Base-by-base conservation (phyloP, 2,329 filamentous ascomycete genomes). In the Alternaria sp. region DNA sequence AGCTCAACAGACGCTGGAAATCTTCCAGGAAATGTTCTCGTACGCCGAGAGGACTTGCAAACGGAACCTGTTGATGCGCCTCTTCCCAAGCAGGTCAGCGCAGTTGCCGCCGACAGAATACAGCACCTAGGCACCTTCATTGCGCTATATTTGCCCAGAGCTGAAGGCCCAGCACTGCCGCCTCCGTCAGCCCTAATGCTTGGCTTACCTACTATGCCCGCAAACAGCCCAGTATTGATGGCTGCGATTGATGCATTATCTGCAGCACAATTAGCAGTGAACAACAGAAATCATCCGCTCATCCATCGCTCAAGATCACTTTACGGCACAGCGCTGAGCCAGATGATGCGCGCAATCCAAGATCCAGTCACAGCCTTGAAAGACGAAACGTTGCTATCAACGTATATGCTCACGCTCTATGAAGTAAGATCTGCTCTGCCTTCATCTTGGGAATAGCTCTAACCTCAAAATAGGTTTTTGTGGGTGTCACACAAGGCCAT, bases 161-260 rank as follows among this genome's bases (percentile, higher is more conserved):
- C 61, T 36, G 69, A 75, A 62, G 65, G 65, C 3, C 68, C 74
- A 44, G 67, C 70, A 5, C 56, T 78, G 24, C 75, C 76, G 7
- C 75, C 74, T 42, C 75, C 76, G n/a, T 73, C 76, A 41, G 75
- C 74, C 2, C 51, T 78, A 51, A 76, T 78, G 60, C 71, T 76
- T 47, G 67, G 69, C 22, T 56, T 78, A 18, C 74, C 75, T 5
- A 69, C 57, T 7, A 67, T 73, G 61, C 74, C 76, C 22, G 72
- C 73, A 7, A 71, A 68, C 7, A 75, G 71, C 34, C 51, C 70
- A 18, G 75, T 75, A 20, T 64, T 78, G 7, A 57, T 73, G 34
- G 67, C 75, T 34, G 72, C 75, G 1, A 64, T 78, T 7, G 75
- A 78, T 44, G 74, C 76, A 0, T 54, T 78, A 18, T 75, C 75